Conservation (phyloP, 148 eudicot genomes). For the Rhododendron molle region DNA sequence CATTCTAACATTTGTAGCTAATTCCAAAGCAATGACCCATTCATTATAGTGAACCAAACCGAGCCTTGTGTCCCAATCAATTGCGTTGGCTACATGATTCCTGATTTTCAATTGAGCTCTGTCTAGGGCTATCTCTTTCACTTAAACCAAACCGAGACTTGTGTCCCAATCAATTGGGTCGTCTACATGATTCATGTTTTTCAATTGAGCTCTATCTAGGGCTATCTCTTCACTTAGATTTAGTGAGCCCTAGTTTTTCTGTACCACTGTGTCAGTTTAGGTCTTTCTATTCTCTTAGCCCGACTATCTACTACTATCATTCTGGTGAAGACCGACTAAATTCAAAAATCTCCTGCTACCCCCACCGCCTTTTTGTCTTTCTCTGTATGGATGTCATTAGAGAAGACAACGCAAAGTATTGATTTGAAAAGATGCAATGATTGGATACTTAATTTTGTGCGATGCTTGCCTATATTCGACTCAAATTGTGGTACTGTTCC, state of each 20-base stretch:
- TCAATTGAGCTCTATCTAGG: not conserved
- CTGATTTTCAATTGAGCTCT: too few species aligned
- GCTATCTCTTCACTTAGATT: not conserved
- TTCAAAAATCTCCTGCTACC: not conserved
- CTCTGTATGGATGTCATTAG: not conserved
- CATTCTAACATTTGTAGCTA: not conserved
- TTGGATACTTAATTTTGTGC: not conserved
- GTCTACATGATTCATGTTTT: too few species aligned
- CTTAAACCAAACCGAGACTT: too few species aligned
- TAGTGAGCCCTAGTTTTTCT: not conserved
- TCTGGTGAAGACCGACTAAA: not conserved
- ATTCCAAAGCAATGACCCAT: not conserved
- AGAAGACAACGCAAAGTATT: not conserved
- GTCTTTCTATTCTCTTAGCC: not conserved
- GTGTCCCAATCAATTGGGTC: too few species aligned
- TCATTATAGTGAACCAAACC: not conserved
- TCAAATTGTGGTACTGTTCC: not conserved
- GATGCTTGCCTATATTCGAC: not conserved
- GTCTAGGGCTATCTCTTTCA: too few species aligned
- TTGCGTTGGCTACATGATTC: too few species aligned
- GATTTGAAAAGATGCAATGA: not conserved
- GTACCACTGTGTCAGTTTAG: not conserved
- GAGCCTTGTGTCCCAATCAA: too few species aligned
- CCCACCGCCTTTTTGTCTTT: not conserved
- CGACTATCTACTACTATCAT: not conserved